phyloP scores from a whole-genome alignment of 805 yeast genomes.

The Metschnikowia similis region DNA sequence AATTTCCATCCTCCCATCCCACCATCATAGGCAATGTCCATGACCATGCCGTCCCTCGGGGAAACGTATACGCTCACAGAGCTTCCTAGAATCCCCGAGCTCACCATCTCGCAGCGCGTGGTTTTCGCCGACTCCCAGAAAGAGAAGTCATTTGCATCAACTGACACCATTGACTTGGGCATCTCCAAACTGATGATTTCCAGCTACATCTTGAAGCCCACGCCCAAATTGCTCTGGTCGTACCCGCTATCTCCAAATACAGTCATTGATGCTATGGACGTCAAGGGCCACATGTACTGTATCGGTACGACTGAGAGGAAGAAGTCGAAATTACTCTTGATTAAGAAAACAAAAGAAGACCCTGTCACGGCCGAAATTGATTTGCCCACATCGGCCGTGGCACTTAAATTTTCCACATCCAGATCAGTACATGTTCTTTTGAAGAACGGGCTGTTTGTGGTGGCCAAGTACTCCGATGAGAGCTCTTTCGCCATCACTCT shows the following conservation, averaged over 20 bases:
- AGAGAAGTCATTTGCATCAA: conserved; percentile 6
- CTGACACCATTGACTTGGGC: conserved; percentile 45
- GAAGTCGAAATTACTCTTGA: conserved; percentile 18
- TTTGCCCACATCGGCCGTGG: conserved; percentile 11
- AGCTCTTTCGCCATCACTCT: conserved; percentile 4
- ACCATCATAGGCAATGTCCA: conserved; percentile 7
- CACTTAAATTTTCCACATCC: conserved; percentile 10
- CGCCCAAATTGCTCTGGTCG: conserved; percentile 57
- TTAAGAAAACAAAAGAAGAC: conserved; percentile 11
- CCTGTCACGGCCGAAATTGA: conserved; percentile 8
- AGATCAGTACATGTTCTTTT: conserved; percentile 25
- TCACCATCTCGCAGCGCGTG: conserved; percentile 13
- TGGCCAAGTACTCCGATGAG: conserved; percentile 7
- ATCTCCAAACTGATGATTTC: conserved; percentile 51
- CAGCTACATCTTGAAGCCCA: conserved; percentile 48
- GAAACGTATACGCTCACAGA: conserved; percentile 19
- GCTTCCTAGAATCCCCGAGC: conserved; percentile 18
- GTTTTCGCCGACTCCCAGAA: conserved; percentile 17
- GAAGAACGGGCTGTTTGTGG: conserved; percentile 26
- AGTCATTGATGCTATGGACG: conserved; percentile 40
- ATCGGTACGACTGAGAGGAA: conserved; percentile 37
- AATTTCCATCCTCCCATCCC: neutral
- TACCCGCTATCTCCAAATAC: conserved; percentile 48
- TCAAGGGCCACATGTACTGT: conserved; percentile 25
- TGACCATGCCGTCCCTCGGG: conserved; percentile 13